Evolutionary conservation across 108 stramenopile species (phyloP).

Genomic region (Nannochloropsis gaditana): DNA sequence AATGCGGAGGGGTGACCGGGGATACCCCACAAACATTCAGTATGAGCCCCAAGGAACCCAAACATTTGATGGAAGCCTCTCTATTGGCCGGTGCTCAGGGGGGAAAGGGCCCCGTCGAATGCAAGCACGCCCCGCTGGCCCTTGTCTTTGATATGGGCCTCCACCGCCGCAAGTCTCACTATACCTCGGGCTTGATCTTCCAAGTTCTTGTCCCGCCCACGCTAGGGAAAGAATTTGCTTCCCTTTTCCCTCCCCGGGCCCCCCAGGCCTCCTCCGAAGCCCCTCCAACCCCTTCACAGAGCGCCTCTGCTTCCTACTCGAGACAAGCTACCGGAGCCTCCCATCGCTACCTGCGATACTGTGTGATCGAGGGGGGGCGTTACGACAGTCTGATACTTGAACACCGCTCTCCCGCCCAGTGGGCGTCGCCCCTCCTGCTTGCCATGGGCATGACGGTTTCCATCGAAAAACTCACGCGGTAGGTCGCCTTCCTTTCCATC

Average conservation of each 20-base stretch:
- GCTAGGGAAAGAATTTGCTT: not conserved
- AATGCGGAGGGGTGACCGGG: too few relatives aligned
- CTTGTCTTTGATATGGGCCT: not conserved
- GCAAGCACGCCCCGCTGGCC: not conserved
- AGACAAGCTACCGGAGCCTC: not conserved
- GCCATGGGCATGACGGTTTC: constrained; percentile 5
- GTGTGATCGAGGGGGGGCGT: not conserved
- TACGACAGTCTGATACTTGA: not conserved
- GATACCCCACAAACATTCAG: not conserved
- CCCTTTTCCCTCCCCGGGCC: not conserved
- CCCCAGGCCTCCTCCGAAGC: not conserved
- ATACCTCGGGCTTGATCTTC: not conserved
- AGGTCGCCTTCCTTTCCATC: not conserved
- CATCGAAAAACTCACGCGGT: not conserved
- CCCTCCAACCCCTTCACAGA: not conserved
- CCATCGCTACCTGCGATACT: not conserved
- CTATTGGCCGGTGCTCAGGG: not conserved
- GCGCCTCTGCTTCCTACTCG: not conserved
- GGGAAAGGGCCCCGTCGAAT: not conserved
- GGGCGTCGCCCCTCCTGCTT: not conserved
- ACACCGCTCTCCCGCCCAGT: constrained; percentile 19
- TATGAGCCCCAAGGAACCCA: not conserved
- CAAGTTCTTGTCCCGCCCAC: not conserved
- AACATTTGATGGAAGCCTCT: not conserved
- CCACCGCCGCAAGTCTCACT: not conserved